phyloP scores from a whole-genome alignment of 352 stramenopile species.

The Achlya hypogyna region DNA sequence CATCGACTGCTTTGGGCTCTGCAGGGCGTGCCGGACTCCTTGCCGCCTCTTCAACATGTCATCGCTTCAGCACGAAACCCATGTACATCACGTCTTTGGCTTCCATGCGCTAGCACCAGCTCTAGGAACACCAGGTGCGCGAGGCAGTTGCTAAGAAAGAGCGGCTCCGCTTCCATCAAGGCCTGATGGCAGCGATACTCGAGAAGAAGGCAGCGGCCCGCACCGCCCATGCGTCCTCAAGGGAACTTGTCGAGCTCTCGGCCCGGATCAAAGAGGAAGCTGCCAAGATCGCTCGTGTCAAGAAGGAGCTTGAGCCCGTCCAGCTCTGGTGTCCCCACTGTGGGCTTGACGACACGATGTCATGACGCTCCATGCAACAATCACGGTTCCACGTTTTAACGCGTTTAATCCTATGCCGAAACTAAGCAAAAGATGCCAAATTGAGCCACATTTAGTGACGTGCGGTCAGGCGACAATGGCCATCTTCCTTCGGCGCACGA shows the following conservation, averaged over 20 bases:
- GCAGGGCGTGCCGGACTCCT: not conserved
- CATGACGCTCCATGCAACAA: no score
- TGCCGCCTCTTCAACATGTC: not conserved
- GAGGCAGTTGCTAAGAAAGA: not conserved
- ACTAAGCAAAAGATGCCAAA: no score
- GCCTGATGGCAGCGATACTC: not conserved
- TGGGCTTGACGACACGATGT: no score
- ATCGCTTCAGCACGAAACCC: not conserved
- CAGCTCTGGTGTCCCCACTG: slow-evolving; percentile 10
- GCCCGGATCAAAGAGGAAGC: not conserved
- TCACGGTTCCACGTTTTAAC: no score
- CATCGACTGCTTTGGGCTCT: slow-evolving; percentile 1
- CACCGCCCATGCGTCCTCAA: not conserved
- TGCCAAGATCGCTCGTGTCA: not conserved
- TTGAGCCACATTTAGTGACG: no score
- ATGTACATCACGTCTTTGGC: not conserved
- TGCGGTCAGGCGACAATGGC: no score
- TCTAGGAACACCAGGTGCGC: not conserved
- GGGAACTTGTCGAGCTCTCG: not conserved
- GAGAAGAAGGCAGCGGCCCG: not conserved
- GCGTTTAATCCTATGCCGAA: no score
- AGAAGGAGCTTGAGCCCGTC: not conserved
- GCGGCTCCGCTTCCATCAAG: not conserved
- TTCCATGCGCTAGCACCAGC: not conserved
- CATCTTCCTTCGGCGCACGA: no score